These are phyloP conservation scores for Pulveroboletus ravenelii DNA, from an alignment of 768 basidiomycete species.

Conservation along the genomic window DNA sequence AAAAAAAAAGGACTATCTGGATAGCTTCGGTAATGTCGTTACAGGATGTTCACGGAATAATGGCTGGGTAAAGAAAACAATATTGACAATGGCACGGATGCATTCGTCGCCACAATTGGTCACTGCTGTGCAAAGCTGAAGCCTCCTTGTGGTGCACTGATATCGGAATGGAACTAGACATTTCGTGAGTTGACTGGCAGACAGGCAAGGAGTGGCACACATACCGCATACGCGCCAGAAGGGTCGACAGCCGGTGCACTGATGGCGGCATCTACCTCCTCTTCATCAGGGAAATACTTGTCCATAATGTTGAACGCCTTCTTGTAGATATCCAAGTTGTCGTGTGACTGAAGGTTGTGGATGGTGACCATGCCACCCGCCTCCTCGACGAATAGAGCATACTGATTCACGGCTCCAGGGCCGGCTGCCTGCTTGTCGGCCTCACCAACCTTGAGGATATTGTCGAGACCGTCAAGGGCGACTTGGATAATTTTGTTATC, in stretches of 20 bases:
- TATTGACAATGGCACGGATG: neutral
- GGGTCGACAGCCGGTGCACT: constrained; percentile 71
- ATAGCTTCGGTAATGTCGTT: constrained; percentile 8
- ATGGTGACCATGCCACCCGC: constrained; percentile 99
- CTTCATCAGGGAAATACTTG: constrained; percentile 98
- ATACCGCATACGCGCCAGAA: constrained; percentile 68
- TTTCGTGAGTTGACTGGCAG: constrained; percentile 3
- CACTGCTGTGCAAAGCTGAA: constrained; percentile 85
- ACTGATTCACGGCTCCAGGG: constrained; percentile 83
- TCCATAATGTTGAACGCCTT: constrained; percentile 99
- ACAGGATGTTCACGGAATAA: constrained; percentile 23
- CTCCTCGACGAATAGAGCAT: constrained; percentile 93
- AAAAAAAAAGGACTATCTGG: constrained; percentile 10
- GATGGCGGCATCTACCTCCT: constrained; percentile 83
- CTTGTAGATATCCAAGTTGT: constrained; percentile 99
- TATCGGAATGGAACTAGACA: constrained; percentile 74
- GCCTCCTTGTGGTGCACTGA: constrained; percentile 88
- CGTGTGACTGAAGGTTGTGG: constrained; percentile 98
- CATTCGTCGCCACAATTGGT: constrained; percentile 9
- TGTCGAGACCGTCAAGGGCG: constrained; percentile 95
- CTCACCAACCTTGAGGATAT: constrained; percentile 97
- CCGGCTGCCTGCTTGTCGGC: constrained; percentile 82
- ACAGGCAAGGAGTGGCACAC: constrained; percentile 22
- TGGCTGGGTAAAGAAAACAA: constrained; percentile 10
- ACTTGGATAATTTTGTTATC: constrained; percentile 99